Evolutionary conservation across 805 yeast species (phyloP), one percentile per base, ranked within the genome.

Genomic region (Ogataea nakhonphanomensis): DNA sequence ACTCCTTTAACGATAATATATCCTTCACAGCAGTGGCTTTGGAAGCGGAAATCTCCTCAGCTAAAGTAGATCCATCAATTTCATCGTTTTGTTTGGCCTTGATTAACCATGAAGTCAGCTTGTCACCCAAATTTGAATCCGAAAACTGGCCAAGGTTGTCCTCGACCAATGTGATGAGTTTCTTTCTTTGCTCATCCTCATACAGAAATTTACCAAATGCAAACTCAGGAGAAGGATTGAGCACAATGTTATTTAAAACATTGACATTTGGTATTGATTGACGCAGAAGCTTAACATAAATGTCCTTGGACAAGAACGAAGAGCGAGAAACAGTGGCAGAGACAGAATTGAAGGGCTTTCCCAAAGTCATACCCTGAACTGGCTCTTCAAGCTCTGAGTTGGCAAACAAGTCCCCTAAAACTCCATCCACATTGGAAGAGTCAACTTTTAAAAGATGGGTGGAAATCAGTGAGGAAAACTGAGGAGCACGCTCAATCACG

Each of bases 141-240:
- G 62, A 24, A 74, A 66, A 45, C 59, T 57, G 59, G 67, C 76
- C 30, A 64, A 59, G 44, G 66, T 71, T 64, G 5, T 80, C 66
- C 15, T 61, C 55, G 7, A 79, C 77, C 35, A 70, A 55, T 8
- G 61, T 55, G 11, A 74, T 51, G 48, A 82, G 68, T 21, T 65
- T 61, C 21, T 61, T 55, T 39, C 75, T 73, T 46, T 74, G 71
- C 50, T 78, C 78, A 51, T 77, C 74, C 27, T 66, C 65, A 37
- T 73, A 76, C 51, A 89, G 63, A 58, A 71, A 88, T 21, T 76
- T 66, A 61, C 98, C 98, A 51, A 75, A 86, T 7, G 96, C 96
- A 57, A 69, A 90, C 64, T 89, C 97, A 17, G 97, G 98, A 37
- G 79, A 75, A 8, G 64, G 50, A 39, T 80, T 79, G 62, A 87